Evolutionary conservation across 1,284 basidiomycete genomes (phyloP).

Genomic region (Apiotrichum gamsii): DNA sequence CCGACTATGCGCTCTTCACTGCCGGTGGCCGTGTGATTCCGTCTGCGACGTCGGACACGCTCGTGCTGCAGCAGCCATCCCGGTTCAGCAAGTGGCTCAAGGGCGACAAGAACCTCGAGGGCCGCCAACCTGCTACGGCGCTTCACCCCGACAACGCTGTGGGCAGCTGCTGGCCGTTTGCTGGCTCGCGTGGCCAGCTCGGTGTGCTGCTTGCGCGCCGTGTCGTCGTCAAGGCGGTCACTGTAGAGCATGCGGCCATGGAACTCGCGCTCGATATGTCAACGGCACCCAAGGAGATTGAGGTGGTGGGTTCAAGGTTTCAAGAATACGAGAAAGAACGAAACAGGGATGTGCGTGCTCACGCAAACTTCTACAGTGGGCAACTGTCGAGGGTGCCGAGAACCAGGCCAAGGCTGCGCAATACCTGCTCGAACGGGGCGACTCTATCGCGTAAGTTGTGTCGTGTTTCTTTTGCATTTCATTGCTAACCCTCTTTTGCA

Average conservation of each 20-base stretch:
- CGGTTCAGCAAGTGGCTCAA: slow-evolving; percentile 4
- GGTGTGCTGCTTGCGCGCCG: slow-evolving; percentile 70
- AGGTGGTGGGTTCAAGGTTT: slow-evolving; percentile 51
- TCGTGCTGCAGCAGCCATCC: slow-evolving; percentile 55
- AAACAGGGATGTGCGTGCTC: neutral
- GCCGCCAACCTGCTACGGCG: slow-evolving; percentile 73
- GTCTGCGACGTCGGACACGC: slow-evolving; percentile 68
- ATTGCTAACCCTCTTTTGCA: slow-evolving; percentile 25
- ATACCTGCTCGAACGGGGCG: slow-evolving; percentile 26
- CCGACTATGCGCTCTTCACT: slow-evolving; percentile 81
- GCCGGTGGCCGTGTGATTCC: slow-evolving; percentile 76
- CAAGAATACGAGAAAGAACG: neutral
- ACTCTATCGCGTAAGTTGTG: neutral
- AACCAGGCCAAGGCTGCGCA: slow-evolving; percentile 57
- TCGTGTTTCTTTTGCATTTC: neutral
- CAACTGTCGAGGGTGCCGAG: slow-evolving; percentile 65
- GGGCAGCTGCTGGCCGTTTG: slow-evolving; percentile 91
- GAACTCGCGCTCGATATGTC: slow-evolving; percentile 71
- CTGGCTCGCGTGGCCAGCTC: slow-evolving; percentile 67
- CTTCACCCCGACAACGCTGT: slow-evolving; percentile 57
- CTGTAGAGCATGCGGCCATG: slow-evolving; percentile 77
- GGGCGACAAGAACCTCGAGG: slow-evolving; percentile 52
- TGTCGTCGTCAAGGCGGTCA: slow-evolving; percentile 66
- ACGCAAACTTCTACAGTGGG: slow-evolving; percentile 56
- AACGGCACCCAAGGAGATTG: slow-evolving; percentile 76